Percentiles rank a stretch among this genome's conserved stretches.
phyloP scores from a whole-genome alignment of 768 basidiomycete species.

The Cystobasidiopsis lactophilus region DNA sequence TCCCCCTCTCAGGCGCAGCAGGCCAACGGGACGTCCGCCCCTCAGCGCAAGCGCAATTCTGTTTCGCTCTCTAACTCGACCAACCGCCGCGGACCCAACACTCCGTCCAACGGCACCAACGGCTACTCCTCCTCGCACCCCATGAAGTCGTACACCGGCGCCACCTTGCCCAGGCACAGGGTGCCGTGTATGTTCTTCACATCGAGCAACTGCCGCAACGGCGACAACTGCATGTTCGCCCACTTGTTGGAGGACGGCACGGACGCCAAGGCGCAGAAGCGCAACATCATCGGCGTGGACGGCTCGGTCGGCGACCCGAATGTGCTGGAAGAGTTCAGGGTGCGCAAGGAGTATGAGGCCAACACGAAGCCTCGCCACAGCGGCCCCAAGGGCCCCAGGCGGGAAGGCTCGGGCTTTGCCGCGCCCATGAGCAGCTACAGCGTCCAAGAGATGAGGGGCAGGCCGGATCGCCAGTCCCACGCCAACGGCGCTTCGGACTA shows the following conservation, averaged over 20 bases:
- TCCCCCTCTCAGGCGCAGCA: background rate
- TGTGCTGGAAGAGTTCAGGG: conserved; percentile 2
- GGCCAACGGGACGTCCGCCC: background rate
- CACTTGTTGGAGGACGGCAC: conserved; percentile 13
- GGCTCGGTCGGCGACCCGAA: conserved; percentile 11
- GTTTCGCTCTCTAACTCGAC: background rate
- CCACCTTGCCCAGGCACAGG: background rate
- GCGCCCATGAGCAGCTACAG: too few relatives aligned
- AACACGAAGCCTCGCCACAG: too few relatives aligned
- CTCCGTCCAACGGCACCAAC: background rate
- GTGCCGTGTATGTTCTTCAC: conserved; percentile 18
- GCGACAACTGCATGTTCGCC: conserved; percentile 15
- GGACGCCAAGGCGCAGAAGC: conserved; percentile 11
- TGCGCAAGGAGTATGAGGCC: too few relatives aligned
- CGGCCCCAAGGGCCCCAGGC: too few relatives aligned
- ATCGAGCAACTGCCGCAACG: conserved; percentile 10
- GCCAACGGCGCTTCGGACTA: too few relatives aligned
- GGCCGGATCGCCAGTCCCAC: too few relatives aligned
- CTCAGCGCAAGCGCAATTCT: too few relatives aligned
- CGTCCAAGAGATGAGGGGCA: too few relatives aligned
- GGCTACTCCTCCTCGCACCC: background rate
- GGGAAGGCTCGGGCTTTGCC: too few relatives aligned
- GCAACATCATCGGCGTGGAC: conserved; percentile 11
- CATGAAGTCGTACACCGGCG: background rate
- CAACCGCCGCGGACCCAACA: background rate